phyloP scores from a whole-genome alignment of 192 early-diverging fungal species.

The Backusella liffmaniae region DNA sequence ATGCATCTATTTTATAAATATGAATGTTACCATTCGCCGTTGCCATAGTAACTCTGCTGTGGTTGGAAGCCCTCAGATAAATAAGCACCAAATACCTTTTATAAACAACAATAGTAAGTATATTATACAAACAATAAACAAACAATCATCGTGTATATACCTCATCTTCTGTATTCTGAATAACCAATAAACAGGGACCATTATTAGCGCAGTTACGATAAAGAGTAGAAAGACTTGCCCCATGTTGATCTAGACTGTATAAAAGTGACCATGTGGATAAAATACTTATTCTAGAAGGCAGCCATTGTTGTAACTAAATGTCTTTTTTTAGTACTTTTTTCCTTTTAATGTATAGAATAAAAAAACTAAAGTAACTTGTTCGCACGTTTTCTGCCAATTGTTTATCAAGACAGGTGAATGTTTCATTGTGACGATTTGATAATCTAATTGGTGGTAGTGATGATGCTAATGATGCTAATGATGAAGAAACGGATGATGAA shows the following conservation, averaged over 20 bases:
- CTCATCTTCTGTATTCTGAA: conserved; percentile 59
- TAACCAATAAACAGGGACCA: conserved; percentile 63
- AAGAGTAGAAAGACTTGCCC: conserved; percentile 83
- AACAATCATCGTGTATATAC: conserved; percentile 27
- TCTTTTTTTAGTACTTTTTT: neutral
- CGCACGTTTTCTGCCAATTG: conserved; percentile 16
- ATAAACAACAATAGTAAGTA: conserved; percentile 2
- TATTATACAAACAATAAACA: neutral
- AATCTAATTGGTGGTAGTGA: neutral
- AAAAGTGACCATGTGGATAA: conserved; percentile 76
- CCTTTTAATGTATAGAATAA: neutral
- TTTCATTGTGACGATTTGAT: neutral
- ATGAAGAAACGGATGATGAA: neutral
- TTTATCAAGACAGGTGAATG: conserved; percentile 9
- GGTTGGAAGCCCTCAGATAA: conserved; percentile 63
- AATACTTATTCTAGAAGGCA: conserved; percentile 76
- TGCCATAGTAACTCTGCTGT: conserved; percentile 67
- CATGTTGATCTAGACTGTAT: conserved; percentile 92
- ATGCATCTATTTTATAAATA: neutral
- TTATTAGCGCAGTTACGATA: conserved; percentile 56
- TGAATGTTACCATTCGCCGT: conserved; percentile 66
- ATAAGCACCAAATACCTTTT: conserved; percentile 75
- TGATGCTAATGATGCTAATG: neutral
- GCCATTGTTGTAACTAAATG: conserved; percentile 24
- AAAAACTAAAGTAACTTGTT: conserved; percentile 1